Base-by-base conservation (phyloP, 164 flowering plant genomes). In the Aristolochia contorta region DNA sequence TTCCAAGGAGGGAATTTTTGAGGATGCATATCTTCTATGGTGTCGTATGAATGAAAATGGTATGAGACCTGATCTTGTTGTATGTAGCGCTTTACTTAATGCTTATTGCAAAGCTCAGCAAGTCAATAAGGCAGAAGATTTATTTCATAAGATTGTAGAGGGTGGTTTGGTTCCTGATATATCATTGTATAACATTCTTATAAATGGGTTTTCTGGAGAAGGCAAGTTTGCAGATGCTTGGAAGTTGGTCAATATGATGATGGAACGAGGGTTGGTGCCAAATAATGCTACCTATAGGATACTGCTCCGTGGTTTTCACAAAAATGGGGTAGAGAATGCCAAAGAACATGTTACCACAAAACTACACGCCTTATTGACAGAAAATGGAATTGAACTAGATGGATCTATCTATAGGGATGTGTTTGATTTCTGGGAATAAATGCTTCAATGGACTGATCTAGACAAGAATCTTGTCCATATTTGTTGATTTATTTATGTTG, bases 21-120 rank as follows among this genome's bases (percentile, higher is more conserved):
- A 71, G 57, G 80, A 80, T 56, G 84, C 78, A 16, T 76, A 69
- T 72, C 71, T 73, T 47, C 30, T 78, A 61, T 80, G 82, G 84
- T 67, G 66, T 21, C 62, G 59, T 58, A 80, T 82, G 81, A 70
- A 74, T 56, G 76, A 78, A 32, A 60, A 59, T 32, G 62, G 68
- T 23, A 65, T 75, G 27, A 62, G 61, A 55, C 84, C 81, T 60
- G 86, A 82, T 75, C 75, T 78, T 22, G 70, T 80, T 22, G 75
- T 79, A 30, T 80, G 80, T 66, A 75, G 81, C 60, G 77, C 84
- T 66, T 69, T 82, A 62, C 78, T 82, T 47, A 64, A 69, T 73
- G 81, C 81, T 23, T 79, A 71, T 18, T 80, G 82, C 60, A 76
- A 65, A 56, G 72, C 70, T 50, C 59, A 45, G 16, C 72, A 57